Conservation (phyloP, 2,329 filamentous ascomycete species). For the Hymenotorrendiella dingleyae region DNA sequence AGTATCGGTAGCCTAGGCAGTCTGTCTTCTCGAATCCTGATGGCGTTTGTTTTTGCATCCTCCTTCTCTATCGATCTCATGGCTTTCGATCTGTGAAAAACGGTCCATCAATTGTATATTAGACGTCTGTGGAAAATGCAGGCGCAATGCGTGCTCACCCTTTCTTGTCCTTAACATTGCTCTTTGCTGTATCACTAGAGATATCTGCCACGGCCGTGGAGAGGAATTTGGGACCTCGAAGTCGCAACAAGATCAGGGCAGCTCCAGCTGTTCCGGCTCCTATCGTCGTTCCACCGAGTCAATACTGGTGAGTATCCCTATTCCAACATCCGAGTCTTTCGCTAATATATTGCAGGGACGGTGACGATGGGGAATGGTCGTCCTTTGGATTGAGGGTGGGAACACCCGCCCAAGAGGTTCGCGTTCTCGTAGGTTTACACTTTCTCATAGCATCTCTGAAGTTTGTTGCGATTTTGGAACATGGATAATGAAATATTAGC, state of each 20-base stretch:
- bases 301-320: conserved; percentile 12
- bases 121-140: conserved; percentile 3
- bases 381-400: conserved; percentile 56
- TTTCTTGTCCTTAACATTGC: neutral
- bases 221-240: too few relatives aligned
- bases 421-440: too few relatives aligned
- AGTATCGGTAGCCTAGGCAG: neutral
- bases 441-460: too few relatives aligned
- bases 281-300: conserved; percentile 16
- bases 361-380: conserved; percentile 66
- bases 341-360: conserved; percentile 39
- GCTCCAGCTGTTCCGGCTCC: conserved; percentile 5
- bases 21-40: neutral
- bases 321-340: too few relatives aligned
- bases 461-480: too few relatives aligned
- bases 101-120: neutral
- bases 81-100: neutral
- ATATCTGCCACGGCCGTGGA: neutral
- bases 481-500: too few relatives aligned
- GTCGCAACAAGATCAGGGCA: neutral
- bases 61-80: neutral
- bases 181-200: neutral
- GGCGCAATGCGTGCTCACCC: conserved; percentile 2
- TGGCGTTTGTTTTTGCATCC: neutral
- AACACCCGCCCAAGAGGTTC: conserved; percentile 41